These are phyloP conservation scores for Verticillium zaregamsianum DNA, from an alignment of 2,329 filamentous ascomycete species.

Conservation along the genomic window DNA sequence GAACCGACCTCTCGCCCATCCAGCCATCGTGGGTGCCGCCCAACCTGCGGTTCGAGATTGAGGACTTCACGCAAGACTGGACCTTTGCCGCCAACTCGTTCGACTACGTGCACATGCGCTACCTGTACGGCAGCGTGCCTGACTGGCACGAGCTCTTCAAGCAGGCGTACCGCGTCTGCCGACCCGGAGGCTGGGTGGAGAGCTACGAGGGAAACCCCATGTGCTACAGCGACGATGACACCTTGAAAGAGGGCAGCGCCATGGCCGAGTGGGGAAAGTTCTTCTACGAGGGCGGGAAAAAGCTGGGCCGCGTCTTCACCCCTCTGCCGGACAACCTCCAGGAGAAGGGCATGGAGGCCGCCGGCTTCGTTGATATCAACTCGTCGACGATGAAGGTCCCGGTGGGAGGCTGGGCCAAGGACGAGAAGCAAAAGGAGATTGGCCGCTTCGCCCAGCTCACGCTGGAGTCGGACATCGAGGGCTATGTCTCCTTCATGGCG, in stretches of 20 bases:
- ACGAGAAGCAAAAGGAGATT: constrained; percentile 28
- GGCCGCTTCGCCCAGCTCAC: constrained; percentile 27
- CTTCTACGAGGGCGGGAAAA: constrained; percentile 26
- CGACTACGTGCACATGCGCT: constrained; percentile 55
- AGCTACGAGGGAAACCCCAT: constrained; percentile 31
- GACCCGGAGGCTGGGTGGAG: constrained; percentile 39
- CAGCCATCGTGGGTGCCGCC: constrained; percentile 52
- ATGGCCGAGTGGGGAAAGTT: constrained; percentile 28
- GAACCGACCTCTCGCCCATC: constrained; percentile 55
- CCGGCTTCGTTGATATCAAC: constrained; percentile 19
- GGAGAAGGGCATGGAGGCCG: constrained; percentile 21
- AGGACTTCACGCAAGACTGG: constrained; percentile 52
- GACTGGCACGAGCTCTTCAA: constrained; percentile 49
- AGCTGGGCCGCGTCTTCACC: constrained; percentile 24
- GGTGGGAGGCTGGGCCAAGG: constrained; percentile 35
- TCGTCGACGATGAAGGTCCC: constrained; percentile 21
- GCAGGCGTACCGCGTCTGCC: constrained; percentile 43
- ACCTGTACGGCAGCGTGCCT: constrained; percentile 46
- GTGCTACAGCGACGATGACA: constrained; percentile 23
- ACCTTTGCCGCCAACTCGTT: constrained; percentile 43
- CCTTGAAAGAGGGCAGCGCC: constrained; percentile 22
- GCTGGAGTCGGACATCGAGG: constrained; percentile 27
- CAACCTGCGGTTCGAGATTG: constrained; percentile 53
- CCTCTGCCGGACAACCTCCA: constrained; percentile 26
- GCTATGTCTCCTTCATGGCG: constrained; percentile 26